Base-by-base conservation (phyloP, 352 stramenopile genomes). In the Pythium folliculosum region DNA sequence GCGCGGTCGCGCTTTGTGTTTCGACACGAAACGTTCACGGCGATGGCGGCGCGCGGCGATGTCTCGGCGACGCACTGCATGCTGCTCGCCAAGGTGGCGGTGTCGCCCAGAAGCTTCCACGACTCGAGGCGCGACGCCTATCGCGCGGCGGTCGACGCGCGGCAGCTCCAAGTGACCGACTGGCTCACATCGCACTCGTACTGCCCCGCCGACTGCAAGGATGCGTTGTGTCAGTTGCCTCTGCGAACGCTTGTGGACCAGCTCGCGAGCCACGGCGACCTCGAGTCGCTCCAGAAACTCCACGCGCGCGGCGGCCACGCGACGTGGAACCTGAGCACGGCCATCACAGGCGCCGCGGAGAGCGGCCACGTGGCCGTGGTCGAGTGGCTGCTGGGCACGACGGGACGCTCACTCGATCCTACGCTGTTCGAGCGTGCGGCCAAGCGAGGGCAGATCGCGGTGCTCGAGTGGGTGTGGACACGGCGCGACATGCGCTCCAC, bases 211-310 rank as follows among this genome's bases (percentile, higher is more conserved):
- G 23, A 38, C 0, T 38, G 16, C 38, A 9, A 37, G 4, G 23
- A 35, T 23, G 23, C 13, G 13, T 22, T 1, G 5, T 19, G 13
- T 5, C 8, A 10, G 10, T 3, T 12, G 12, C 4, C 1, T 10
- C 5, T 37, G 10, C 27, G 13, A 1, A 1, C 49, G 10, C 25
- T 55, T 0, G 1, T 55, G 49, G 48, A 25, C 23, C 49, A 55
- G 13, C 23, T 55, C 49, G 49, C 49, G 23, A 22, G 49, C 22
- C 49, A 55, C 30, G 49, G 49, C 21, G 49, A 55, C 23, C 8
- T 55, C 12, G 23, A 35, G 25, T 22, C 17, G 49, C 49, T 55
- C 5, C 7, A 55, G 49, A 55, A n/a, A 14, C 25, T 55, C 3
- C 22, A 21, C 8, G 7, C 45, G n/a, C 45, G 45, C 14, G 47